A percentile compares a stretch with the other conserved stretches of the same genome.
phyloP scores from a whole-genome alignment of 257 asterid species.

The Plectranthus barbatus region DNA sequence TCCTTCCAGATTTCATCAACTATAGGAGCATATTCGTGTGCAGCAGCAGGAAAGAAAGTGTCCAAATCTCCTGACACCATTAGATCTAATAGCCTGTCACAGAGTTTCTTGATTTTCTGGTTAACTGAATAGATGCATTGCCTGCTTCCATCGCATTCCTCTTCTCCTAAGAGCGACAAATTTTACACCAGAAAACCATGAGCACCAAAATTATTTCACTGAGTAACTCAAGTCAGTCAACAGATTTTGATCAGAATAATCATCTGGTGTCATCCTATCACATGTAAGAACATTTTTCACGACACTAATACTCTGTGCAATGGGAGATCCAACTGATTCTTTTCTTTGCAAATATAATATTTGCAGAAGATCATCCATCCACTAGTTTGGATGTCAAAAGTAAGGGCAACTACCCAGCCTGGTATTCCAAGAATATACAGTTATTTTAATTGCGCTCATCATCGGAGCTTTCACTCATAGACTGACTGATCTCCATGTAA shows the following conservation, averaged over 20 bases:
- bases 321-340: no score
- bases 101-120: conserved; percentile 34
- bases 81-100: conserved; percentile 50
- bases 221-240: neutral
- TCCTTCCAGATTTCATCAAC: conserved; percentile 61
- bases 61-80: conserved; percentile 42
- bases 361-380: no score
- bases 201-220: neutral
- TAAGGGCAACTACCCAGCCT: no score
- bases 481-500: no score
- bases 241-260: neutral
- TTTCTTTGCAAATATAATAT: no score
- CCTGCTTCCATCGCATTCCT: conserved; percentile 21
- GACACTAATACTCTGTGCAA: no score
- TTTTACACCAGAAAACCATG: neutral
- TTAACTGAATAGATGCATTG: conserved; percentile 39
- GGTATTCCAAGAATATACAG: no score
- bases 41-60: conserved; percentile 39
- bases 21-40: conserved; percentile 49
- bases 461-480: neutral
- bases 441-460: neutral
- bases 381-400: no score
- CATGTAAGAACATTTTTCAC: neutral
- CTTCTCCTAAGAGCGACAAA: conserved; percentile 21
- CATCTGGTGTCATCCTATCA: no score